Percentiles rank a stretch among this genome's conserved stretches.
Evolutionary conservation across 2,329 filamentous ascomycete genomes (phyloP).

Genomic region (Diaporthe capsici): DNA sequence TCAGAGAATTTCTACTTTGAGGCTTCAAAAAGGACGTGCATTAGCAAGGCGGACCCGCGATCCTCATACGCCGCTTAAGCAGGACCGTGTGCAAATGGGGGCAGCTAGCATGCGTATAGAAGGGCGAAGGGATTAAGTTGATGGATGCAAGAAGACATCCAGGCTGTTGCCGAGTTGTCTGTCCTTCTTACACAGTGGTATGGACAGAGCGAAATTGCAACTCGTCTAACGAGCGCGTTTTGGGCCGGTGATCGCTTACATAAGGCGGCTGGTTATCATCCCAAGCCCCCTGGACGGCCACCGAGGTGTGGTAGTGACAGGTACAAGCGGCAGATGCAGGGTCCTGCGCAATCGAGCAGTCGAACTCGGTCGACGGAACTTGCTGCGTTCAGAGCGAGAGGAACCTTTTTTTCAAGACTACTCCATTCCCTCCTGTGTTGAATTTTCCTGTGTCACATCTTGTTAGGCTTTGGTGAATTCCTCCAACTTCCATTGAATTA

Average conservation of each 20-base stretch:
- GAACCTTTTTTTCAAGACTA: background rate
- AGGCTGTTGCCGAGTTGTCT: conserved; percentile 21
- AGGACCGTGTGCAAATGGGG: conserved; percentile 8
- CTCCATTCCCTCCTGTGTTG: background rate
- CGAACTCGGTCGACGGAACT: background rate
- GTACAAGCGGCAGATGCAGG: background rate
- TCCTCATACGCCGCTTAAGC: conserved; percentile 20
- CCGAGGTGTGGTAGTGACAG: background rate
- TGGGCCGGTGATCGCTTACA: conserved; percentile 11
- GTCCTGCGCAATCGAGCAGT: background rate
- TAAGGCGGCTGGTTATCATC: background rate
- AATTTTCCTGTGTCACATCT: background rate
- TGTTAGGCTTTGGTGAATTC: background rate
- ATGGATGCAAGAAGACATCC: conserved; percentile 22
- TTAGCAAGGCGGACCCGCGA: conserved; percentile 33
- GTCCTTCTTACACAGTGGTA: background rate
- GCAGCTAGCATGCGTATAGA: conserved; percentile 30
- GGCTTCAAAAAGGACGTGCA: conserved; percentile 23
- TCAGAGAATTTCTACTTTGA: conserved; percentile 32
- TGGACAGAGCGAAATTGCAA: conserved; percentile 29
- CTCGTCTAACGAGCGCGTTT: conserved; percentile 17
- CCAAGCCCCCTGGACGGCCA: background rate
- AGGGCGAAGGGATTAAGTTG: conserved; percentile 1
- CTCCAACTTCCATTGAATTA: background rate
- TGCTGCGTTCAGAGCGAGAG: background rate